Base-by-base conservation (phyloP, 306 rosid genomes). In the Luffa acutangula region DNA sequence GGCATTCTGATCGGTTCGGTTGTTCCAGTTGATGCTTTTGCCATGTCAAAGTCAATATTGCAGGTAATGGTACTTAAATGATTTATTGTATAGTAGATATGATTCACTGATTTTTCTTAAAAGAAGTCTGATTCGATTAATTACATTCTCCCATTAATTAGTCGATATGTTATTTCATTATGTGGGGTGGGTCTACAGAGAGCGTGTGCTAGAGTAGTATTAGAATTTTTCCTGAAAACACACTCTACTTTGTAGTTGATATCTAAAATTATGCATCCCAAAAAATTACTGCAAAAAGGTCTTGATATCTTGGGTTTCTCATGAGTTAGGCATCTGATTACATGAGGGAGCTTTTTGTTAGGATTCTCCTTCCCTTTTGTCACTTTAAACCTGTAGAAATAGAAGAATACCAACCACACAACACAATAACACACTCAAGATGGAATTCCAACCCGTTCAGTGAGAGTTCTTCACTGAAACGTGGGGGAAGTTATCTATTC, bases 11-110 rank as follows among this genome's bases (percentile, higher is more conserved):
- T 95, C 79, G 97, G 97, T 43, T 95, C 99, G 41, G 92, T 95
- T 65, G 94, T 95, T 82, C 97, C 99, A 0, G 97, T 95, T 82
- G 96, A 95, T 82, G 89, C 99, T 33, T 86, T 90, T 83, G 96
- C 97, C 82, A 95, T 95, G 97, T 87, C 99, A 42, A 95, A 91
- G 89, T 95, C 99, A 64, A 95, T 95, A 82, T 83, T 95, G 81
- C 97, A 95, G 94, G 99, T 89, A 85, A 82, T n/a, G 64, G 51
- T 48, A 18, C 66, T 77, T 77, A 46, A 66, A 71, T 15, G 82
- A 39, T 36, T 43, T 15, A 48, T 25, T 12, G 25, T 21, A 37
- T 57, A 25, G 17, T 52, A 20, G 76, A 43, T 71, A 13, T 6
- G 59, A 45, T 43, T 3, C 39, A 14, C 9, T 8, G 41, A 72